Base-by-base conservation (phyloP, 2,329 filamentous ascomycete genomes). In the Lasiodiplodia theobromae region DNA sequence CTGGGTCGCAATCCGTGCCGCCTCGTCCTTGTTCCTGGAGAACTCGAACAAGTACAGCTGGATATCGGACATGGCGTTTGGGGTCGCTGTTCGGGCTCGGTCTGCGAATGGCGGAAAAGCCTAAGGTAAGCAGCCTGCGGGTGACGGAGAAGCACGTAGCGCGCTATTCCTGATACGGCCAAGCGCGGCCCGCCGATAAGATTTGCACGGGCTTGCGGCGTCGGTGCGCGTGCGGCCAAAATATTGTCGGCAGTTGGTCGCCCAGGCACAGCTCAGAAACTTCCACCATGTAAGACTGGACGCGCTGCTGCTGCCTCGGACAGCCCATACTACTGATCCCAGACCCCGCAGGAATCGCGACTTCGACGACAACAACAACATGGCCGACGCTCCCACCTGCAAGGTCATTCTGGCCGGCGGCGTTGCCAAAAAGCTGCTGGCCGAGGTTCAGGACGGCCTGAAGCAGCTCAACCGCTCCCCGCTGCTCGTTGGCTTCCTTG, bases 341-440 rank as follows among this genome's bases (percentile, higher is more conserved):
- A 25, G 25, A 56, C 60, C n/a, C 44, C 31, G n/a, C 44, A 52
- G 28, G 58, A 8, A 16, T 10, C 2, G 14, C 25, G 16, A 14
- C 58, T 40, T 44, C 37, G 65, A 58, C 65, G 54, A 58, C 28
- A 49, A 67, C 21, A 49, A 60, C 54, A 31, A 67, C n/a, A 68
- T 68, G 67, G 67, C 67, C 69, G 76, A 78, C 56, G 79, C 79
- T 69, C 74, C 78, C 70, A 76, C 92, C 76, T 98, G 96, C 88
- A 97, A 97, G 87, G 94, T 97, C 79, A 88, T 98, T 75, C 88
- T 97, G 74, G 93, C 95, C 69, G 91, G 92, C 74, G 91, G 90
- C 74, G 94, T 99, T 76, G 93, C 94, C 73, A 96, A 94, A 83
- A 86, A 86, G 67, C 86, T 97, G 64, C 86, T 97, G 66, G 83